Evolutionary conservation across 257 asterid species (phyloP).

Genomic region (Nicotiana attenuata): DNA sequence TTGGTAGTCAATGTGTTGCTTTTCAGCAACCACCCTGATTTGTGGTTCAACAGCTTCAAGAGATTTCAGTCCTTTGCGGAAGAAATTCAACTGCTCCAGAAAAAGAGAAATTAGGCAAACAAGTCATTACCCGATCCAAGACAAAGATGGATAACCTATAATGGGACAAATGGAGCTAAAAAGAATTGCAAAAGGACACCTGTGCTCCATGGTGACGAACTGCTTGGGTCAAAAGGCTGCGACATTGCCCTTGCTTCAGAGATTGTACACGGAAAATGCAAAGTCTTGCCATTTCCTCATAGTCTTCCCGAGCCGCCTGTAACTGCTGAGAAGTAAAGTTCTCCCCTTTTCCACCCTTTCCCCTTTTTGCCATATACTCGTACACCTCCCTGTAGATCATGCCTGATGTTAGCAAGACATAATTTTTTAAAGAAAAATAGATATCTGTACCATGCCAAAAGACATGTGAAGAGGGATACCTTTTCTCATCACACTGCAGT

Average conservation of each 20-base stretch:
- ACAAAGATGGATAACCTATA: background rate
- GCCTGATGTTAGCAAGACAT: slow-evolving; percentile 5
- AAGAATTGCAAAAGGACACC: slow-evolving; percentile 34
- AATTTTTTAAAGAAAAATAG: slow-evolving; percentile 9
- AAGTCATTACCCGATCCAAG: slow-evolving; percentile 4
- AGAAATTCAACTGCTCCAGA: slow-evolving; percentile 61
- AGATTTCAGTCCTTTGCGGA: slow-evolving; percentile 78
- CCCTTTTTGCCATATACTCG: slow-evolving; percentile 73
- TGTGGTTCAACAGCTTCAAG: slow-evolving; percentile 83
- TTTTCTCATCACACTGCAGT: slow-evolving; percentile 87
- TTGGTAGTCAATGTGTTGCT: slow-evolving; percentile 76
- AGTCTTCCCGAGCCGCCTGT: slow-evolving; percentile 77
- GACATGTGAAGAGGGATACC: slow-evolving; percentile 37
- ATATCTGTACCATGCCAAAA: slow-evolving; percentile 18
- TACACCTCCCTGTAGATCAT: slow-evolving; percentile 50
- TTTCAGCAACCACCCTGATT: slow-evolving; percentile 64
- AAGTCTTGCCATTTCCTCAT: slow-evolving; percentile 76
- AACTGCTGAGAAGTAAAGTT: slow-evolving; percentile 61
- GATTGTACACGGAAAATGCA: slow-evolving; percentile 92
- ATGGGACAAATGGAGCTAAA: background rate
- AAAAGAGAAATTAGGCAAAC: slow-evolving; percentile 19
- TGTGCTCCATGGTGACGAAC: slow-evolving; percentile 97
- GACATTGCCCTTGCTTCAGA: slow-evolving; percentile 89
- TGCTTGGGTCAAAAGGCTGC: slow-evolving; percentile 88
- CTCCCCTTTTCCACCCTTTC: slow-evolving; percentile 80